Base-by-base conservation (phyloP, 148 eudicot species). In the Heliosperma pusillum region DNA sequence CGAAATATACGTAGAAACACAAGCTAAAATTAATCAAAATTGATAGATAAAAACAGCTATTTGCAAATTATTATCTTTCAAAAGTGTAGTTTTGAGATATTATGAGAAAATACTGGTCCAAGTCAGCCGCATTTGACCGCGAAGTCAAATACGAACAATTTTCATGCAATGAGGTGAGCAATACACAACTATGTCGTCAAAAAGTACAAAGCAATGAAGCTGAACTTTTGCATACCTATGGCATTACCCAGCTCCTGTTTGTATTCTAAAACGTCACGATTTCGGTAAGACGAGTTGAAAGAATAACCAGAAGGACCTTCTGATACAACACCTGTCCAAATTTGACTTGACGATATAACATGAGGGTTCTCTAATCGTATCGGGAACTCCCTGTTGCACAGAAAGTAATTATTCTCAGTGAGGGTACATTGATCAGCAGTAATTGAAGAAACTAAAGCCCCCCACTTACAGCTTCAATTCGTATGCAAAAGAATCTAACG, bases 351-450 rank as follows among this genome's bases (percentile, higher is more conserved):
- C 58, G 97, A 86, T 87, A 95, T 95, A 73, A 95, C 97, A 80
- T 95, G 99, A 81, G 99, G 99, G 72, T 95, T 95, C 87, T 95
- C 99, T 78, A 92, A 79, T 40, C 94, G 93, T 66, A 95, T 70
- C 19, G 99, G 97, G 77, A 95, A 95, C 42, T 90, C 91, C 81
- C 99, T 95, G 78, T 62, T 27, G 79, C 61, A 40, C 67, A 3
- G 25, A 74, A 77, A 66, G 17, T 19, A 53, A 25, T n/a, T 27
- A 0, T 3, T 20, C 33, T 45, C 22, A 50, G 60, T 52, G 9
- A 74, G 21, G 66, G 26, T 29, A 60, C 27, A 8, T 40, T 56
- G 21, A 62, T 27, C 25, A 20, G 13, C 59, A 66, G 36, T 50
- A 58, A 45, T 15, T 25, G 7, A 50, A 82, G 26, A 68, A 76